Conservation (phyloP, 495 filamentous ascomycete genomes). For the Clavariopsis aquatica region DNA sequence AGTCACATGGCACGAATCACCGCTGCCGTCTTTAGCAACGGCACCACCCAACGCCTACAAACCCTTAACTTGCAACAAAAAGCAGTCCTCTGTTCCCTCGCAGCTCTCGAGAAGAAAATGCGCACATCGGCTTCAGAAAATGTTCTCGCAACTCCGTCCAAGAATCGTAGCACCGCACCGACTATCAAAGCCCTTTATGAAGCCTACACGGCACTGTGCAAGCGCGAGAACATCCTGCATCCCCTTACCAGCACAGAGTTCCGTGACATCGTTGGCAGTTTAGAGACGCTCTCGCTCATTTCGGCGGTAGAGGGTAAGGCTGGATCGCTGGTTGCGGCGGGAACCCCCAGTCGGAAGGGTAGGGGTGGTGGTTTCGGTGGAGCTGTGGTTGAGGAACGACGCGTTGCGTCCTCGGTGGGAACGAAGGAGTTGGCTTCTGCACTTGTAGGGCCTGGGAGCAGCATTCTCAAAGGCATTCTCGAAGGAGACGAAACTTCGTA, state of each 20-base stretch:
- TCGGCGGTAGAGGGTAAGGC: constrained; percentile 65
- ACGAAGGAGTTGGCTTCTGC: constrained; percentile 38
- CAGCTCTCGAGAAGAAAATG: constrained; percentile 73
- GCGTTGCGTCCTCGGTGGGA: constrained; percentile 42
- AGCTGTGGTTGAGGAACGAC: constrained; percentile 42
- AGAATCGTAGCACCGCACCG: constrained; percentile 55
- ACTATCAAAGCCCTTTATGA: constrained; percentile 78
- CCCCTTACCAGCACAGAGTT: constrained; percentile 88
- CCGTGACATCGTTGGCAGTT: constrained; percentile 82
- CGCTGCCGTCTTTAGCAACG: constrained; percentile 80
- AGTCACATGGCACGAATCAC: constrained; percentile 88
- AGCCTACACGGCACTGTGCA: constrained; percentile 77
- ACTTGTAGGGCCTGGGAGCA: constrained; percentile 42
- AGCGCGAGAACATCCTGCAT: constrained; percentile 77
- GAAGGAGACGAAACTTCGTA: constrained; percentile 36
- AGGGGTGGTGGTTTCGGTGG: constrained; percentile 41
- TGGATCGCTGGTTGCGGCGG: constrained; percentile 39
- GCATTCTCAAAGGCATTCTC: constrained; percentile 44
- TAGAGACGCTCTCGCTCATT: constrained; percentile 82
- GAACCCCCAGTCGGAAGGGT: constrained; percentile 44
- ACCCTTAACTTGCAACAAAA: constrained; percentile 94
- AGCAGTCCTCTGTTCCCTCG: constrained; percentile 83
- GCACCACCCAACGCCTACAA: constrained; percentile 76
- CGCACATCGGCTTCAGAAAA: constrained; percentile 26
- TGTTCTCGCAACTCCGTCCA: constrained; percentile 59